Conservation (phyloP, 805 yeast species). For the Komagataella pseudopastoris region DNA sequence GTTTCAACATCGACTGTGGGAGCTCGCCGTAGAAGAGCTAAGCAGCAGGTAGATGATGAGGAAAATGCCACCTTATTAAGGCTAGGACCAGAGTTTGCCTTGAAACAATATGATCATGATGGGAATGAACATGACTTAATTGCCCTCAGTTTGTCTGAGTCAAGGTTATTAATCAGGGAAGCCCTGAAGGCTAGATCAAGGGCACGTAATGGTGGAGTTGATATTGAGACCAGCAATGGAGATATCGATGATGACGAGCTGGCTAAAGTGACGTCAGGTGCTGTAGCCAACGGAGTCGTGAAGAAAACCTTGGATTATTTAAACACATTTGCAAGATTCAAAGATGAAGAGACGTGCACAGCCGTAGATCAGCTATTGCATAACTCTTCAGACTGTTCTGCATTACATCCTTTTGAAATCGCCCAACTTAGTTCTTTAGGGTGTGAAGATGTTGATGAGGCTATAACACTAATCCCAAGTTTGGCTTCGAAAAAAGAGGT, state of each 20-base stretch:
- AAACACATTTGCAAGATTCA: conserved; percentile 76
- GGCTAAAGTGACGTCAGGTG: conserved; percentile 41
- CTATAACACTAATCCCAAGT: conserved; percentile 87
- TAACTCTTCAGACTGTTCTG: conserved; percentile 48
- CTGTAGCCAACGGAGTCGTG: conserved; percentile 75
- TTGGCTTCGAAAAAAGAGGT: conserved; percentile 74
- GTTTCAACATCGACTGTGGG: conserved; percentile 82
- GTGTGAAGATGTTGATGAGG: conserved; percentile 95
- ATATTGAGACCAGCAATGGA: conserved; percentile 25
- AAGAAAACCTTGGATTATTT: conserved; percentile 86
- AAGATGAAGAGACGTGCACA: conserved; percentile 82
- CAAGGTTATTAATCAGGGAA: conserved; percentile 79
- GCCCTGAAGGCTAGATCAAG: conserved; percentile 58
- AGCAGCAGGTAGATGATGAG: conserved; percentile 64
- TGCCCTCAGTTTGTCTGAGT: conserved; percentile 81
- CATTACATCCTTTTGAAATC: conserved; percentile 87
- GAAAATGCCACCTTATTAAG: conserved; percentile 83
- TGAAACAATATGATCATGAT: conserved; percentile 66
- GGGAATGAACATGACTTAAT: conserved; percentile 69
- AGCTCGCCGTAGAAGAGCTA: conserved; percentile 61
- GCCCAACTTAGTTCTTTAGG: conserved; percentile 81
- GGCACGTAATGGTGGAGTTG: conserved; percentile 19
- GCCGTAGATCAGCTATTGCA: conserved; percentile 84
- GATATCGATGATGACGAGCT: conserved; percentile 33
- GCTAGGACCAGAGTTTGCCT: conserved; percentile 87